phyloP scores from a whole-genome alignment of 2,329 filamentous ascomycete genomes.

The Arthroderma sp. region DNA sequence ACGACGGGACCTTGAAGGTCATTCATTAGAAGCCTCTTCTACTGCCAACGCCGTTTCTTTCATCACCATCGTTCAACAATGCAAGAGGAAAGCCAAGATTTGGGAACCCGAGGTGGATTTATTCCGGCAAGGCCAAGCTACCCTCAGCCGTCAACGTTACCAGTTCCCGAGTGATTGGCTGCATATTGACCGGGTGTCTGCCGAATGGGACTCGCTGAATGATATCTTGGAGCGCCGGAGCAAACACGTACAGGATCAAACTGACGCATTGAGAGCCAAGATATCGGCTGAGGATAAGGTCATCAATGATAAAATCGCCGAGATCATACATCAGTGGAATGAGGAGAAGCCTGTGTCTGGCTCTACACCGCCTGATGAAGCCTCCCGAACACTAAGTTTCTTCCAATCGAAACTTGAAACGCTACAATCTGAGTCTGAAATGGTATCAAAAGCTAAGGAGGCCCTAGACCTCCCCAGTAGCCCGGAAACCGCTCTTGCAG shows the following conservation, averaged over 20 bases:
- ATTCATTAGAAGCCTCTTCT: slow-evolving; percentile 84
- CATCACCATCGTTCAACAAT: slow-evolving; percentile 94
- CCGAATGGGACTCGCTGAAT: slow-evolving; percentile 86
- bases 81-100: slow-evolving; percentile 79
- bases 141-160: slow-evolving; percentile 78
- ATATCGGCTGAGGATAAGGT: slow-evolving; percentile 88
- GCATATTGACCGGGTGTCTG: slow-evolving; percentile 88
- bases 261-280: slow-evolving; percentile 86
- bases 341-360: slow-evolving; percentile 95
- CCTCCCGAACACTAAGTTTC: slow-evolving; percentile 63
- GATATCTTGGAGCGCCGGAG: slow-evolving; percentile 85
- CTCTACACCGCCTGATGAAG: slow-evolving; percentile 78
- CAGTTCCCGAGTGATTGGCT: slow-evolving; percentile 92
- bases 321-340: slow-evolving; percentile 79
- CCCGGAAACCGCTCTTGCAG: slow-evolving; percentile 65
- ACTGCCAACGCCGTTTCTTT: slow-evolving; percentile 96
- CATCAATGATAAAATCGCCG: slow-evolving; percentile 72
- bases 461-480: slow-evolving; percentile 78
- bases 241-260: slow-evolving; percentile 93
- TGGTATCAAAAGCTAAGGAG: slow-evolving; percentile 94
- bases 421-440: slow-evolving; percentile 75
- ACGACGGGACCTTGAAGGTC: slow-evolving; percentile 75
- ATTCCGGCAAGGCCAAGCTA: slow-evolving; percentile 91
- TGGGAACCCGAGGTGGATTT: slow-evolving; percentile 95
- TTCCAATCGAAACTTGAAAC: slow-evolving; percentile 79